Conservation (phyloP, 1,284 basidiomycete genomes). For the Naganishia liquefaciens region DNA sequence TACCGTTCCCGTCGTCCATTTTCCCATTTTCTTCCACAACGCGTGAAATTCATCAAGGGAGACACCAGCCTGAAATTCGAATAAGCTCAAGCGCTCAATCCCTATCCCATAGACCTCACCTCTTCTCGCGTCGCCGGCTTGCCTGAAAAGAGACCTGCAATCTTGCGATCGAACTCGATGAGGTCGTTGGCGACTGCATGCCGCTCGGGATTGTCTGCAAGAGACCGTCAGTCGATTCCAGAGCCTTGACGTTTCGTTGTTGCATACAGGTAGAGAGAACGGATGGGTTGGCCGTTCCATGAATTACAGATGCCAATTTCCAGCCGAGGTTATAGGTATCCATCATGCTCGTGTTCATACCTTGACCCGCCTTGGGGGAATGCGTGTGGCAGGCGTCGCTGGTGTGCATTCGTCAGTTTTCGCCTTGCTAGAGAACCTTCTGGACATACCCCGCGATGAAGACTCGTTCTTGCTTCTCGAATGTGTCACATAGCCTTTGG, state of each 20-base stretch:
- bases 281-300: slow-evolving; percentile 66
- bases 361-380: slow-evolving; percentile 65
- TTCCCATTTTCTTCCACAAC: slow-evolving; percentile 34
- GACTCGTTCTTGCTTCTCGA: slow-evolving; percentile 66
- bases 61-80: slow-evolving; percentile 60
- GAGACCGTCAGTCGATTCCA: not conserved
- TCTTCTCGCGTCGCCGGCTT: slow-evolving; percentile 64
- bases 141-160: slow-evolving; percentile 71
- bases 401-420: slow-evolving; percentile 31
- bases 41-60: slow-evolving; percentile 63
- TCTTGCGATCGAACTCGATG: slow-evolving; percentile 76
- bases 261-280: slow-evolving; percentile 63
- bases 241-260: not conserved
- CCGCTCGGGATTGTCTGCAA: slow-evolving; percentile 33
- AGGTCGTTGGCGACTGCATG: slow-evolving; percentile 60
- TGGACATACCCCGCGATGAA: slow-evolving; percentile 73
- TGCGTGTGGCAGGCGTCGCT: slow-evolving; percentile 64
- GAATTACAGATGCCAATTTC: slow-evolving; percentile 73
- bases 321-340: slow-evolving; percentile 80
- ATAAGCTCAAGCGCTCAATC: not conserved
- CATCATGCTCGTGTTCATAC: slow-evolving; percentile 80
- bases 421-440: not conserved
- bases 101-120: slow-evolving; percentile 1
- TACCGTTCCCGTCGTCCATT: slow-evolving; percentile 46
- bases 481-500: slow-evolving; percentile 71